These are phyloP conservation scores for Cladosporium phlei DNA, from an alignment of 2,329 filamentous ascomycete species.

Conservation along the genomic window DNA sequence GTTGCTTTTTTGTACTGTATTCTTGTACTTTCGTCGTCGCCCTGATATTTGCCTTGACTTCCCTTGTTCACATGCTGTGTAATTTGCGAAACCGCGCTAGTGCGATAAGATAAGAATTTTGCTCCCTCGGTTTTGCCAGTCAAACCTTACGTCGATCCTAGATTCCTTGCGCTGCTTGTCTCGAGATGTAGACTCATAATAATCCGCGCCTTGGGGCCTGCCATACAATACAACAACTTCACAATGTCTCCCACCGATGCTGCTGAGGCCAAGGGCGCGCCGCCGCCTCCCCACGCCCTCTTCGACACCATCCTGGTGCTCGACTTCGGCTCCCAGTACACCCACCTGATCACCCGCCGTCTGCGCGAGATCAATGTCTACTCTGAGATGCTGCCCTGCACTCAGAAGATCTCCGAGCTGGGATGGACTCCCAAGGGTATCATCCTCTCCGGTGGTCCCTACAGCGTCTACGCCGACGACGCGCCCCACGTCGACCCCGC, in stretches of 20 bases:
- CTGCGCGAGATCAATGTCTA: conserved; percentile 77
- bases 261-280: conserved; percentile 32
- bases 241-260: conserved; percentile 26
- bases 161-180: conserved; percentile 5
- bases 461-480: conserved; percentile 75
- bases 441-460: conserved; percentile 67
- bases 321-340: conserved; percentile 69
- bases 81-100: too few species aligned
- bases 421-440: conserved; percentile 78
- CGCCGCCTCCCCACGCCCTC: conserved; percentile 45
- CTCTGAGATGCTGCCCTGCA: conserved; percentile 84
- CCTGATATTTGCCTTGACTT: conserved; percentile 1
- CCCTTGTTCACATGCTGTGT: too few species aligned
- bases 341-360: conserved; percentile 69
- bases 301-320: conserved; percentile 67
- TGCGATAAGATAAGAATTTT: conserved; percentile 10
- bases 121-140: background rate
- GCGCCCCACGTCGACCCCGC: conserved; percentile 77
- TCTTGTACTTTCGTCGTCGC: too few species aligned
- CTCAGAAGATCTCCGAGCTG: conserved; percentile 72
- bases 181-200: conserved; percentile 14
- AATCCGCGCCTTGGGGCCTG: conserved; percentile 4
- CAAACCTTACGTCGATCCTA: background rate
- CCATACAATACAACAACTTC: background rate
- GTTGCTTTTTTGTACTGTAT: too few species aligned